Evolutionary conservation across 2,329 filamentous ascomycete species (phyloP).

Genomic region (Trichophyton schoenleinii): DNA sequence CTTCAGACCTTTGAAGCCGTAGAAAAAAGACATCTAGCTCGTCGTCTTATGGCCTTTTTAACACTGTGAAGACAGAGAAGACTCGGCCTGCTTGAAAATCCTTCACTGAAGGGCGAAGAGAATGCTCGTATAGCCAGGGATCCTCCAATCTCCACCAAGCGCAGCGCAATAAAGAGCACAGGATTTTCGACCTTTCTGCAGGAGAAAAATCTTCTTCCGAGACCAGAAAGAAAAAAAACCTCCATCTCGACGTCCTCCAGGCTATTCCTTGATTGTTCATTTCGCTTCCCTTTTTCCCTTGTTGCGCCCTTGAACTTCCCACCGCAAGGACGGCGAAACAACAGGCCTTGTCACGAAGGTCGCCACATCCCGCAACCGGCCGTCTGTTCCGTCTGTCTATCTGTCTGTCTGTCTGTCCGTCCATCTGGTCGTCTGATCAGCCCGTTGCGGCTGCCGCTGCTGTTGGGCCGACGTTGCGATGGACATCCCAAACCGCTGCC

Average conservation of each 20-base stretch:
- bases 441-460: neutral
- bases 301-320: neutral
- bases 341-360: neutral
- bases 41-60: no score
- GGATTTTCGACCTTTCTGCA: no score
- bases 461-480: neutral
- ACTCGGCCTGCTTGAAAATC: no score
- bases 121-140: no score
- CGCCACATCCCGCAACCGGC: neutral
- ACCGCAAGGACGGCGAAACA: neutral
- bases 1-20: no score
- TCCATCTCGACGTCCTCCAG: neutral
- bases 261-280: neutral
- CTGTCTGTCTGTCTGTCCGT: no score
- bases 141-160: no score
- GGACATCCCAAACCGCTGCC: neutral
- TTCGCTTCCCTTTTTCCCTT: neutral
- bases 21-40: no score
- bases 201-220: neutral
- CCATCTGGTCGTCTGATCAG: neutral
- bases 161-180: no score
- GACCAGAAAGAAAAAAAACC: neutral
- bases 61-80: no score
- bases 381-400: neutral
- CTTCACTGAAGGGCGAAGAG: no score